These are phyloP conservation scores for Sisymbrium altissimum DNA, from an alignment of 345 rosid species.

Conservation along the genomic window DNA sequence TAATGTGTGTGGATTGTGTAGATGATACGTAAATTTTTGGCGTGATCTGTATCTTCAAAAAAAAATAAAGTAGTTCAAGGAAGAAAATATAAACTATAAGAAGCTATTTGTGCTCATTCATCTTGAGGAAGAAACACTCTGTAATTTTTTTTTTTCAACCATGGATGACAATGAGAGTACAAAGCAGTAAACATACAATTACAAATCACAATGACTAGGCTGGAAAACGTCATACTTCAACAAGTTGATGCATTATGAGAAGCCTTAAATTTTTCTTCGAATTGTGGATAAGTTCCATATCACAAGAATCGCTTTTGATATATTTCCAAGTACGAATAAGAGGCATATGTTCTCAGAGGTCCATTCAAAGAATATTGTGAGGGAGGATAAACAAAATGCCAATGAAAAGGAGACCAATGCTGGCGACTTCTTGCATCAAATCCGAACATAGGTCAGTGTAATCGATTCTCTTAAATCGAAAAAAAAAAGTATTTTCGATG, in stretches of 20 bases:
- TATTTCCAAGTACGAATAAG: neutral
- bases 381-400: constrained; percentile 38
- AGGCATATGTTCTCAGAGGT: constrained; percentile 31
- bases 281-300: neutral
- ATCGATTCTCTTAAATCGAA: constrained; percentile 5
- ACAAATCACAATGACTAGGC: neutral
- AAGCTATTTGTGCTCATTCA: neutral
- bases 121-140: neutral
- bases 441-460: constrained; percentile 59
- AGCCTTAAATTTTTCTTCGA: neutral
- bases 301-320: neutral
- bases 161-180: neutral
- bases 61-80: constrained; percentile 12
- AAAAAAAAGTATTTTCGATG: neutral
- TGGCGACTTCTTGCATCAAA: constrained; percentile 67
- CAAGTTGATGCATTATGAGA: neutral
- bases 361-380: constrained; percentile 39
- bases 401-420: constrained; percentile 46
- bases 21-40: constrained; percentile 6
- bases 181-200: neutral
- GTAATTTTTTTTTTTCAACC: neutral
- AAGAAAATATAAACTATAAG: neutral
- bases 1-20: constrained; percentile 15
- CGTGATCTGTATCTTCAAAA: constrained; percentile 13
- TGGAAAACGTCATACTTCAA: neutral